Base-by-base conservation (phyloP, 2,329 filamentous ascomycete species). In the Hortaea werneckii region DNA sequence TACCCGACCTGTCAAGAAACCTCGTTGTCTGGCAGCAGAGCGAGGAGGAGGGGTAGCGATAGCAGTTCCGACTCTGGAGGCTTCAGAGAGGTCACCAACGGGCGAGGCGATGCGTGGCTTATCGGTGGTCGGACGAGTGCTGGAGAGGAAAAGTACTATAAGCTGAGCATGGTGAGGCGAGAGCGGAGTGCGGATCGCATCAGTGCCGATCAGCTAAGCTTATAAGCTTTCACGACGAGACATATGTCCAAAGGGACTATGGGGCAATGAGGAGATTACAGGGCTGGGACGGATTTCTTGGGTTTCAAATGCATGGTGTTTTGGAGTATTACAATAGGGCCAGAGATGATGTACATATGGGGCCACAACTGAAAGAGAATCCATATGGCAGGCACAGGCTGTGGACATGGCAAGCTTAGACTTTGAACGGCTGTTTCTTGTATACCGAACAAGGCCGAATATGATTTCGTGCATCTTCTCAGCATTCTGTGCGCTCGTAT, bases 71-170 rank as follows among this genome's bases (percentile, higher is more conserved):
- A 88, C 58, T 81, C 76, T 44, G 84, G 87, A 56, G 85, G 84
- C 1, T 88, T 88, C 63, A 72, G 83, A 43, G 84, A 88, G 50
- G 81, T 80, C 32, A 81, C 82, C 3, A 75, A 77, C 1, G 83
- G 87, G 49, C 83, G 87, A 49, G 83, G 82, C 2, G 85, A 89
- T 53, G 87, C 85, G 67, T 87, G 84, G 82, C 89, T 88, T 58
- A 85, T 89, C 45, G 85, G 85, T 20, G 85, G 85, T 5, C 71
- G 83, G 59, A 88, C 84, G 28, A 83, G 84, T 1, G 75, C 69
- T 1, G 85, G 85, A n/a, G 85, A 89, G 58, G 85, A 89, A 62
- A 78, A 78, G 58, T 88, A 87, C 67, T 89, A 88, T 65, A 87
- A 87, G 68, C 68, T 89, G 39, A 84, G 83, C 38, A 84, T 89